Percentiles rank a stretch among this genome's conserved stretches.
Evolutionary conservation across 768 basidiomycete species (phyloP).

Genomic region (Neoboletus brunneissimus): DNA sequence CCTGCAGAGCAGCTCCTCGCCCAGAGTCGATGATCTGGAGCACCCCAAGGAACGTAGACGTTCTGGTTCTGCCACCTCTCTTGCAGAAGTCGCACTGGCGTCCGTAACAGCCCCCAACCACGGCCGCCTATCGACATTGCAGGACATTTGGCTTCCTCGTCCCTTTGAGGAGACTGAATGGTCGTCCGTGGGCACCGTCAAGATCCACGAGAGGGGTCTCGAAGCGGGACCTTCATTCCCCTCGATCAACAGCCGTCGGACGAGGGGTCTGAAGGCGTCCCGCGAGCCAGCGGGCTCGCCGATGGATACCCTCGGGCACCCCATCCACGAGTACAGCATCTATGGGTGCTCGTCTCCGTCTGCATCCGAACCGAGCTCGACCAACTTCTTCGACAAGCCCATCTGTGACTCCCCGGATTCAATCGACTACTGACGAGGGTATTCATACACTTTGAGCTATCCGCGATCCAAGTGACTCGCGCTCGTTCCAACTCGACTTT

Average conservation of each 20-base stretch:
- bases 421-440: constrained; percentile 5
- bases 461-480: neutral
- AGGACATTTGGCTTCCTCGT: constrained; percentile 17
- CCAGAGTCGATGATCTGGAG: neutral
- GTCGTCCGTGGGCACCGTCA: neutral
- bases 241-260: neutral
- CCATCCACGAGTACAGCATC: neutral
- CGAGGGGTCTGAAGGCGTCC: neutral
- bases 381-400: constrained; percentile 6
- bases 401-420: constrained; percentile 25
- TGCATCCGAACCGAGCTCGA: constrained; percentile 1
- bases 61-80: constrained; percentile 12
- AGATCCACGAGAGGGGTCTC: constrained; percentile 19
- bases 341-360: neutral
- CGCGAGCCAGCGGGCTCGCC: neutral
- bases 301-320: neutral
- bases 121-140: constrained; percentile 14
- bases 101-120: neutral
- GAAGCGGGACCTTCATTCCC: constrained; percentile 12
- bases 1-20: neutral
- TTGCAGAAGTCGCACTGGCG: constrained; percentile 21
- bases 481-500: neutral
- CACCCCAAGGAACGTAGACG: constrained; percentile 1
- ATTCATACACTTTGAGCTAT: neutral
- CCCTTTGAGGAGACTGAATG: constrained; percentile 17